Percentiles rank a stretch among this genome's conserved stretches.
Evolutionary conservation across 2,329 filamentous ascomycete species (phyloP).

Genomic region (Ophiocordyceps unilateralis): DNA sequence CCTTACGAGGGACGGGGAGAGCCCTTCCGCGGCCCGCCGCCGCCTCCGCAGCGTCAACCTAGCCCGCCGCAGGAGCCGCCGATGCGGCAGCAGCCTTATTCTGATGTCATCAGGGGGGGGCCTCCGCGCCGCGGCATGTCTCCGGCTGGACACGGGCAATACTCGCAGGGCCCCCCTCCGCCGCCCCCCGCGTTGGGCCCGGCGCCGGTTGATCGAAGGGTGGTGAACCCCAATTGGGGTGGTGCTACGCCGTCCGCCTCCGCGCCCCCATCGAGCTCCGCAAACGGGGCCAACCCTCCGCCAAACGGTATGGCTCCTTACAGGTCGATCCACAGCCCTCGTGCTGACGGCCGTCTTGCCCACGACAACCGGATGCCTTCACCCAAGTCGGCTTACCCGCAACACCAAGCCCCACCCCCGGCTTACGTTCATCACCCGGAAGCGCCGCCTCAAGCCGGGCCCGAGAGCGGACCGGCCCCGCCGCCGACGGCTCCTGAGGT

Average conservation of each 20-base stretch:
- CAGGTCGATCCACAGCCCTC: slow-evolving; percentile 53
- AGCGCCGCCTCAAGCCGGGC: slow-evolving; percentile 37
- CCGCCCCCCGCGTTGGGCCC: slow-evolving; percentile 29
- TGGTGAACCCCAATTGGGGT: slow-evolving; percentile 41
- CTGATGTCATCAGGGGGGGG: slow-evolving; percentile 17
- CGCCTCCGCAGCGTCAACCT: slow-evolving; percentile 51
- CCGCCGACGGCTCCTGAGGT: slow-evolving; percentile 42
- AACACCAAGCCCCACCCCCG: slow-evolving; percentile 40
- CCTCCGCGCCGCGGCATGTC: slow-evolving; percentile 33
- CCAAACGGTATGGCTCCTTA: slow-evolving; percentile 50
- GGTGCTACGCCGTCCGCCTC: slow-evolving; percentile 31
- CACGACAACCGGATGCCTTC: slow-evolving; percentile 79
- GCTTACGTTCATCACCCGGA: slow-evolving; percentile 58
- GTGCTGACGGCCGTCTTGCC: slow-evolving; percentile 59
- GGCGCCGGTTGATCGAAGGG: slow-evolving; percentile 34
- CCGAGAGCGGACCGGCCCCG: slow-evolving; percentile 33
- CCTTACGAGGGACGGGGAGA: slow-evolving; percentile 55
- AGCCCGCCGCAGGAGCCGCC: slow-evolving; percentile 54
- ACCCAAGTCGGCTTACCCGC: slow-evolving; percentile 72
- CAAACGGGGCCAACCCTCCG: slow-evolving; percentile 20
- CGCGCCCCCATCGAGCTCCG: slow-evolving; percentile 18
- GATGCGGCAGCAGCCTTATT: slow-evolving; percentile 44
- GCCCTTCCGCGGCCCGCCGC: slow-evolving; percentile 53
- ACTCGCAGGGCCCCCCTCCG: slow-evolving; percentile 31
- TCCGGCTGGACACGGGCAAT: slow-evolving; percentile 24